Evolutionary conservation across 2,329 filamentous ascomycete genomes (phyloP).

Genomic region (Pseudovirgaria hyperparasitica): DNA sequence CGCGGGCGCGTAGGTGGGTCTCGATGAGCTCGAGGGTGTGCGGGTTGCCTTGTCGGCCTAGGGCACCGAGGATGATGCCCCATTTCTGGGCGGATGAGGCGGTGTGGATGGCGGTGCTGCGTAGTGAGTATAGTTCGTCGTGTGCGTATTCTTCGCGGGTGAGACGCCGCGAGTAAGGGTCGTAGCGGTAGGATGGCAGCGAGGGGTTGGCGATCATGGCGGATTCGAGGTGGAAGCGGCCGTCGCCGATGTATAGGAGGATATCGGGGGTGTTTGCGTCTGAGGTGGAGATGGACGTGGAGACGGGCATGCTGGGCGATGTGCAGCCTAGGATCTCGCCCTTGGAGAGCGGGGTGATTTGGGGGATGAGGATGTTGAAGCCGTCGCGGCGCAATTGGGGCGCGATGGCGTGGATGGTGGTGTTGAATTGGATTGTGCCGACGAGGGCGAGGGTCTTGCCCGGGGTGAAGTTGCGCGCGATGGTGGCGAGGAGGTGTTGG

Average conservation of each 20-base stretch:
- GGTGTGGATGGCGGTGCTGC: slow-evolving; percentile 60
- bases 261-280: slow-evolving; percentile 45
- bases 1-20: slow-evolving; percentile 53
- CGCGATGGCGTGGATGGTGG: slow-evolving; percentile 79
- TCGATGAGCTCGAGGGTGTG: slow-evolving; percentile 85
- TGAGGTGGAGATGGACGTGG: slow-evolving; percentile 18
- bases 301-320: slow-evolving; percentile 46
- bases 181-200: slow-evolving; percentile 87
- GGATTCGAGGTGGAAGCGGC: slow-evolving; percentile 89
- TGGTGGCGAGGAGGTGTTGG: slow-evolving; percentile 68
- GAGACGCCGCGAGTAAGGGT: slow-evolving; percentile 85
- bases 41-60: slow-evolving; percentile 91
- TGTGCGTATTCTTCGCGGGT: slow-evolving; percentile 89
- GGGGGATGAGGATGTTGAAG: slow-evolving; percentile 75
- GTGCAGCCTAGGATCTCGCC: slow-evolving; percentile 98
- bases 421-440: slow-evolving; percentile 97
- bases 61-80: slow-evolving; percentile 85
- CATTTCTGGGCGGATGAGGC: slow-evolving; percentile 74
- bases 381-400: slow-evolving; percentile 69
- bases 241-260: slow-evolving; percentile 82
- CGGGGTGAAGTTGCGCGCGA: slow-evolving; percentile 75
- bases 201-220: slow-evolving; percentile 97
- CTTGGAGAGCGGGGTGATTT: slow-evolving; percentile 84
- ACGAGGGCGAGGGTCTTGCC: slow-evolving; percentile 87
- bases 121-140: slow-evolving; percentile 73